Evolutionary conservation across 768 basidiomycete species (phyloP), one percentile per base, ranked within the genome.

Genomic region (Leccinum boreale): DNA sequence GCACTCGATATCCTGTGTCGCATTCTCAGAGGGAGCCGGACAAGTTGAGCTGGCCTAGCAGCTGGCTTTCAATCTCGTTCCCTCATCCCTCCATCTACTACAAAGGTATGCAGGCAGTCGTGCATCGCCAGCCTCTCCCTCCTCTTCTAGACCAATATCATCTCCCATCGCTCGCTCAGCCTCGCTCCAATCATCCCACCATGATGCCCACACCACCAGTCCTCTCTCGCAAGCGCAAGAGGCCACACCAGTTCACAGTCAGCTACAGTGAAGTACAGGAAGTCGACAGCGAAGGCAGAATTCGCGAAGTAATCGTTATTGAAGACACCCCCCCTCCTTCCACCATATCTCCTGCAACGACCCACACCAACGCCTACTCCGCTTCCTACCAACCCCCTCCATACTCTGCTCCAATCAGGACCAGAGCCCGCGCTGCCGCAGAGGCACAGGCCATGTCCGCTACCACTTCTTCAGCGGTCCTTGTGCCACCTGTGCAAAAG

Each of bases 191-290:
- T 58, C 76, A 76, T 69, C 83, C 85, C 69, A 86, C 85, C 67
- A 80, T 81, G 65, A 82, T 89, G 74, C 82, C 85, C 57, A 89
- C 89, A 45, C 86, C 90, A 57, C 84, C 87, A 47, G 77, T 87
- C 62, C 76, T 83, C 49, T 83, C 86, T 62, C 85, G 90, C 78
- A 92, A 92, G 76, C 85, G 90, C 64, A 92, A 92, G 78, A 85
- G 90, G 70, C 81, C 86, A 29, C 86, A 87, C 66, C 87, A 90
- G 66, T 89, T 82, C 72, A 87, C 86, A 23, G 87, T 93, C 73
- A 87, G 83, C 77, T 93, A 92, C 78, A 90, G 87, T 70, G 90
- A 93, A 71, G 89, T 92, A 42, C 86, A 92, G 66, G 92, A 94
- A 75, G 81, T 92, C 70, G 92, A 94, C 75, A 80, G 78, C 64